These are phyloP conservation scores for Eimeria sp. DNA, from an alignment of 169 alveolate genomes.

Conservation along the genomic window DNA sequence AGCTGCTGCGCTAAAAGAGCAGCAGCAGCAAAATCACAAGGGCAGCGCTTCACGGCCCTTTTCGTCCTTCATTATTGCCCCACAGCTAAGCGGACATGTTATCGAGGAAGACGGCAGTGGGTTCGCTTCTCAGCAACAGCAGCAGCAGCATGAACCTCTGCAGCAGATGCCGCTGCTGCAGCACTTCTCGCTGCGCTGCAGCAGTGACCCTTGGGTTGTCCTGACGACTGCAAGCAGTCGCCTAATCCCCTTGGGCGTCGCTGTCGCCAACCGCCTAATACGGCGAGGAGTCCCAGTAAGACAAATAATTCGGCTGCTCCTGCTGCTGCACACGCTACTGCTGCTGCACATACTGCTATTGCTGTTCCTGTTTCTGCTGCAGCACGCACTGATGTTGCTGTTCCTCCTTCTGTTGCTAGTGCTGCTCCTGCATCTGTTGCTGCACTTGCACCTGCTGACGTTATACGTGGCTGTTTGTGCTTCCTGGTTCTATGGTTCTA, in stretches of 20 bases:
- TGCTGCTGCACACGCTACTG: constrained; percentile 1
- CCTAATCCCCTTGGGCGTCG: constrained; percentile 56
- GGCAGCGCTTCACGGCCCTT: not conserved
- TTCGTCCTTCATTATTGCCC: not conserved
- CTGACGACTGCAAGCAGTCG: constrained; percentile 67
- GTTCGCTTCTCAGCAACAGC: constrained; percentile 2
- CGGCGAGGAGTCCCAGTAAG: constrained; percentile 49
- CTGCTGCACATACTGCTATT: not conserved
- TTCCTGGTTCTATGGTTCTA: not conserved
- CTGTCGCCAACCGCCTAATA: constrained; percentile 56
- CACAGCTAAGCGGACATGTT: not conserved
- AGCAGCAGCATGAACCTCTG: constrained; percentile 2
- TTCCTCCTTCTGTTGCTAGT: not conserved
- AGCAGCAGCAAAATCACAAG: not conserved
- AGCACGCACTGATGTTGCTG: not conserved
- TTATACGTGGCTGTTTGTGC: not conserved
- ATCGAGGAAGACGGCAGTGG: not conserved
- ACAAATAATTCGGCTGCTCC: not conserved
- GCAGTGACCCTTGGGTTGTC: constrained; percentile 43
- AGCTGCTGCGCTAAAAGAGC: constrained; percentile 9
- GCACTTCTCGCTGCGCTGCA: constrained; percentile 27
- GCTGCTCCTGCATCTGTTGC: no score
- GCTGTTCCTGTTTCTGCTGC: not conserved
- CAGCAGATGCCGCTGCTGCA: constrained; percentile 19
- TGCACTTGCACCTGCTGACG: not conserved